These are phyloP conservation scores for Glarea lozoyensis DNA, from an alignment of 495 filamentous ascomycete species.

Conservation along the genomic window DNA sequence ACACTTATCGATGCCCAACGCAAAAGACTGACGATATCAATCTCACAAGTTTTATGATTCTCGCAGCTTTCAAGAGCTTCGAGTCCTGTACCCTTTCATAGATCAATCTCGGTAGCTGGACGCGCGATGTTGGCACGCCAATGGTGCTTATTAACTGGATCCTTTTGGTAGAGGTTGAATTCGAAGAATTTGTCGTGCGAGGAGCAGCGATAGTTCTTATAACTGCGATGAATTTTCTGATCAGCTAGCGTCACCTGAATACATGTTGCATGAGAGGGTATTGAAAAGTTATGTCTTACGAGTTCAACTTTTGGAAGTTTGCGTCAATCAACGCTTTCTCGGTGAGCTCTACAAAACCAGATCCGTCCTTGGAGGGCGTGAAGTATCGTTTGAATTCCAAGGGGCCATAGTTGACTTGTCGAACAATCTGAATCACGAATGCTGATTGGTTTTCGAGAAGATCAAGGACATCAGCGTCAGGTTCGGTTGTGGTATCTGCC, in stretches of 20 bases:
- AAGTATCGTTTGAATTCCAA: constrained; percentile 28
- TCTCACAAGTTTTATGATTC: too few species aligned
- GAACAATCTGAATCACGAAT: constrained; percentile 25
- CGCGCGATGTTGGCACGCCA: constrained; percentile 26
- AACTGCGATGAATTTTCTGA: constrained; percentile 7
- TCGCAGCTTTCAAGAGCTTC: too few species aligned
- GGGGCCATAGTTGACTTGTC: constrained; percentile 28
- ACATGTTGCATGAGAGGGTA: not conserved
- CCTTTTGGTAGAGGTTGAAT: constrained; percentile 30
- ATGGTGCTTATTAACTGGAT: constrained; percentile 29
- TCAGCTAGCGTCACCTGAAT: not conserved
- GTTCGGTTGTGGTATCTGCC: not conserved
- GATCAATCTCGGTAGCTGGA: constrained; percentile 23
- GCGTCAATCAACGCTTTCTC: constrained; percentile 24
- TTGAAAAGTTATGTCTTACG: constrained; percentile 22
- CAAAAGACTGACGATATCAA: too few species aligned
- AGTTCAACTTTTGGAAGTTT: constrained; percentile 30
- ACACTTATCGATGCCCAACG: too few species aligned
- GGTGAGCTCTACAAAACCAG: constrained; percentile 21
- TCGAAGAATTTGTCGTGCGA: constrained; percentile 30
- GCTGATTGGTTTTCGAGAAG: constrained; percentile 4
- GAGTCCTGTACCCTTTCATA: too few species aligned
- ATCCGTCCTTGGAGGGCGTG: constrained; percentile 7
- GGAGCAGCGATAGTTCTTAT: constrained; percentile 29
- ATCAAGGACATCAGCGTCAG: constrained; percentile 1